phyloP scores from a whole-genome alignment of 225 moss, liverwort and hornwort species.

The Neckera pumila region DNA sequence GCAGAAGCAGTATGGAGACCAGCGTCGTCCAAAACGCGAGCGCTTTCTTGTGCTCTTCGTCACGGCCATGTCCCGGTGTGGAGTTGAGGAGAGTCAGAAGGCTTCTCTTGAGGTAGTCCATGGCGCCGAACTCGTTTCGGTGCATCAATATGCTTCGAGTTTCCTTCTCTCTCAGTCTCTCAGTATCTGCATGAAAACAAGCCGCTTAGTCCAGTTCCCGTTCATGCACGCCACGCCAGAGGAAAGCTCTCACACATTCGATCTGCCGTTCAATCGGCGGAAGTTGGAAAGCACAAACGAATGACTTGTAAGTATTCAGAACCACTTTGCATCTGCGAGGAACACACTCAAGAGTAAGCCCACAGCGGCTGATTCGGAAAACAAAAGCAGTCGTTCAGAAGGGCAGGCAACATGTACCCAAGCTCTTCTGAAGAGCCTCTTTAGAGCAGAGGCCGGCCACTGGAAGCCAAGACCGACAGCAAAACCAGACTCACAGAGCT shows the following conservation, averaged over 20 bases:
- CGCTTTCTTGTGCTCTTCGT: not conserved
- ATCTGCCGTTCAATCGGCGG: too few relatives aligned
- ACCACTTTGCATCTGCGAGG: not conserved
- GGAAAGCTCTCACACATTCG: too few relatives aligned
- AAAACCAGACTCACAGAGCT: not conserved
- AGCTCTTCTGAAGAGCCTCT: not conserved
- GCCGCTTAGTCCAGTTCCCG: not conserved
- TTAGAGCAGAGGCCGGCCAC: not conserved
- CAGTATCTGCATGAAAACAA: not conserved
- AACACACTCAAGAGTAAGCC: not conserved
- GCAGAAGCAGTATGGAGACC: not conserved
- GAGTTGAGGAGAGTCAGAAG: too few relatives aligned
- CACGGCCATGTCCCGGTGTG: not conserved
- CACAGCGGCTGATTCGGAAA: too few relatives aligned
- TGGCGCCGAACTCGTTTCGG: not conserved
- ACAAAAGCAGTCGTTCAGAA: too few relatives aligned
- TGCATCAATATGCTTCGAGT: not conserved
- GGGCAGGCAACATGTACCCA: not conserved
- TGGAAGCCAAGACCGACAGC: too few relatives aligned
- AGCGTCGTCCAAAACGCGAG: not conserved
- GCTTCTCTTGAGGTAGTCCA: not conserved
- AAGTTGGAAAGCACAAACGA: not conserved
- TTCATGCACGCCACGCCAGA: too few relatives aligned
- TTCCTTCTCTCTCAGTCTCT: not conserved
- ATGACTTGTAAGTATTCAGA: not conserved